These are phyloP conservation scores for Podaxis mareebaensis DNA, from an alignment of 768 basidiomycete species.

Conservation along the genomic window DNA sequence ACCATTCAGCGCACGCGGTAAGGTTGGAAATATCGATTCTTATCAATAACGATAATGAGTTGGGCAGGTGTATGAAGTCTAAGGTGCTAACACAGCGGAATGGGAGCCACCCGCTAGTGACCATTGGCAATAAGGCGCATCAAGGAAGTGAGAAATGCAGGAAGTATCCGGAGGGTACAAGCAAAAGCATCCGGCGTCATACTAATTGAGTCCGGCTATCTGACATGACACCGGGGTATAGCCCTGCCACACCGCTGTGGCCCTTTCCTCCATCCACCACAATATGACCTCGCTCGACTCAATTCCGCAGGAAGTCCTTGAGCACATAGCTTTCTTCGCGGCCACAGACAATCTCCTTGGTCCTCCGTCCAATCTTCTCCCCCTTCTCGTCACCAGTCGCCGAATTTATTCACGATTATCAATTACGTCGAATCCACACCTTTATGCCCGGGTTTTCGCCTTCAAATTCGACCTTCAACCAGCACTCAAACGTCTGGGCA, in stretches of 20 bases:
- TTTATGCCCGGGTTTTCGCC: conserved; percentile 72
- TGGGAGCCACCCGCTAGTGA: not conserved
- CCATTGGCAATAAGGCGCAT: not conserved
- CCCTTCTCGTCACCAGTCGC: conserved; percentile 55
- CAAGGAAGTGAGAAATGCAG: not conserved
- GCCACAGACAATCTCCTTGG: conserved; percentile 54
- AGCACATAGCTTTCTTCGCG: conserved; percentile 72
- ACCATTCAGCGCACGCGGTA: too few species aligned
- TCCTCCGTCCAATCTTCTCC: conserved; percentile 59
- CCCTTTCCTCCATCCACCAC: conserved; percentile 15
- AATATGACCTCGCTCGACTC: conserved; percentile 40
- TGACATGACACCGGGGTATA: conserved; percentile 8
- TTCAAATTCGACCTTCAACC: conserved; percentile 65
- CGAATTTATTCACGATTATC: conserved; percentile 51
- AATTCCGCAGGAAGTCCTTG: conserved; percentile 77
- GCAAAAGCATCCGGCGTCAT: not conserved
- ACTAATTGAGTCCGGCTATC: conserved; percentile 4
- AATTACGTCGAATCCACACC: conserved; percentile 54
- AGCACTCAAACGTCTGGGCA: conserved; percentile 49
- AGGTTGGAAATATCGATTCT: too few species aligned
- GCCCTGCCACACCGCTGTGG: conserved; percentile 6
- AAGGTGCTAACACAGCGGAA: not conserved
- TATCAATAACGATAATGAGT: too few species aligned
- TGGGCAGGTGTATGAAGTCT: too few species aligned
- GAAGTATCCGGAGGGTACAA: not conserved